Evolutionary conservation across 169 alveolate genomes (phyloP).

Genomic region (Plasmodium billcollinsi): DNA sequence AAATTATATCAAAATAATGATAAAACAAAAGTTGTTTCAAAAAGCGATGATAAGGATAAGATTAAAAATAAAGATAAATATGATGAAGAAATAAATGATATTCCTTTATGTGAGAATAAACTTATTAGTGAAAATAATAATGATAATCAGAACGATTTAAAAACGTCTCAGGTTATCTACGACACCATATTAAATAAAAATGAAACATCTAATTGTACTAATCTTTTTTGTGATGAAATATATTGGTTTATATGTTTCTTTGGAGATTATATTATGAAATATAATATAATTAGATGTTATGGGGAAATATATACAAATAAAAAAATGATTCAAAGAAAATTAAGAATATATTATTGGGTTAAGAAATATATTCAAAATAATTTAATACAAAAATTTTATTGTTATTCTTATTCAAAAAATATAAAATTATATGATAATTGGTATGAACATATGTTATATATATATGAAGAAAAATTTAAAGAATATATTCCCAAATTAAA

Average conservation of each 20-base stretch:
- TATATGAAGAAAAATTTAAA: slow-evolving; percentile 19
- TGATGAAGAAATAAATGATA: not conserved
- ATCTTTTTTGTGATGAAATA: slow-evolving; percentile 55
- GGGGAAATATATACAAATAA: slow-evolving; percentile 12
- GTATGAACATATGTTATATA: slow-evolving; percentile 1
- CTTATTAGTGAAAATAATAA: not conserved
- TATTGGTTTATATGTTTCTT: slow-evolving; percentile 33
- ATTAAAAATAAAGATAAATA: not conserved
- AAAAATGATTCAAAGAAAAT: slow-evolving; percentile 20
- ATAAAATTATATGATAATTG: not conserved
- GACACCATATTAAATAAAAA: not conserved
- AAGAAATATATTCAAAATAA: slow-evolving; percentile 20
- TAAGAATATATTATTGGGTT: slow-evolving; percentile 37
- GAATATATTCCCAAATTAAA: slow-evolving; percentile 16
- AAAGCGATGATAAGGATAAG: not conserved
- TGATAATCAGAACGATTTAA: not conserved
- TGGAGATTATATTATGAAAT: slow-evolving; percentile 59
- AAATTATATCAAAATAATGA: slow-evolving; percentile 7
- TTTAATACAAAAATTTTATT: slow-evolving; percentile 21
- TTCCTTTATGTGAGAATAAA: not conserved
- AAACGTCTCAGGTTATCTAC: not conserved
- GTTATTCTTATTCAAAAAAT: slow-evolving; percentile 11
- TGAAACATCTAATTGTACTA: not conserved
- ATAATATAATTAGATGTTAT: slow-evolving; percentile 55
- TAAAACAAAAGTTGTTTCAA: not conserved